A percentile compares a stretch with the other conserved stretches of the same genome.
Evolutionary conservation across 371 early-diverging fungal species (phyloP).

Genomic region (Gilbertella persicaria): DNA sequence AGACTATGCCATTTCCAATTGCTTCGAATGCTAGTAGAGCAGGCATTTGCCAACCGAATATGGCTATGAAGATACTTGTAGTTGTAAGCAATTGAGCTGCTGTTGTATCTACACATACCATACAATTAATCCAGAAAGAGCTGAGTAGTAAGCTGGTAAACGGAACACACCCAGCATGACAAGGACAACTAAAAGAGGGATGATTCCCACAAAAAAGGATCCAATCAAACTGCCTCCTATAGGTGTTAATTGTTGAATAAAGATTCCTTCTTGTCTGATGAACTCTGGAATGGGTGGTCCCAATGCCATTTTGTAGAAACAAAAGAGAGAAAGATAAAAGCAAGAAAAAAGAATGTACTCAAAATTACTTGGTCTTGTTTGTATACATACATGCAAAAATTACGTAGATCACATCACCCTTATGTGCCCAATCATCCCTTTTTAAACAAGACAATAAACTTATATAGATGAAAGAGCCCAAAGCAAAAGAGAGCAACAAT

Average conservation of each 20-base stretch:
- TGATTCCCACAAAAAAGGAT: conserved; percentile 47
- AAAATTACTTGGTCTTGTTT: not conserved
- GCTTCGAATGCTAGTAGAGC: conserved; percentile 39
- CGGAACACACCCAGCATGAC: conserved; percentile 39
- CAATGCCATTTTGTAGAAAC: conserved; percentile 6
- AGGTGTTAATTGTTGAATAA: conserved; percentile 42
- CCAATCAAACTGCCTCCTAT: conserved; percentile 43
- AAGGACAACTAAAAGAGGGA: conserved; percentile 40
- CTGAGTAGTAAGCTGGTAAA: conserved; percentile 37
- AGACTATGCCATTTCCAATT: conserved; percentile 44
- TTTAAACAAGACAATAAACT: no score
- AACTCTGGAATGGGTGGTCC: conserved; percentile 11
- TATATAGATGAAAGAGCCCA: no score
- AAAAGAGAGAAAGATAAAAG: not conserved
- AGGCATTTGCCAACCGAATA: conserved; percentile 54
- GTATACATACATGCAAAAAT: not conserved
- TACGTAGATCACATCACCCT: not conserved
- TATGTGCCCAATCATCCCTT: no score
- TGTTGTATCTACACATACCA: conserved; percentile 26
- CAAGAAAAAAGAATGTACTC: no score
- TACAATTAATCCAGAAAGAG: conserved; percentile 34
- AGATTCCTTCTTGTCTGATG: conserved; percentile 28
- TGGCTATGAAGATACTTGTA: conserved; percentile 43
- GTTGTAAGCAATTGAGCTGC: not conserved
- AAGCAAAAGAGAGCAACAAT: no score